Base-by-base conservation (phyloP, 495 filamentous ascomycete species). In the Penicillium steckii region DNA sequence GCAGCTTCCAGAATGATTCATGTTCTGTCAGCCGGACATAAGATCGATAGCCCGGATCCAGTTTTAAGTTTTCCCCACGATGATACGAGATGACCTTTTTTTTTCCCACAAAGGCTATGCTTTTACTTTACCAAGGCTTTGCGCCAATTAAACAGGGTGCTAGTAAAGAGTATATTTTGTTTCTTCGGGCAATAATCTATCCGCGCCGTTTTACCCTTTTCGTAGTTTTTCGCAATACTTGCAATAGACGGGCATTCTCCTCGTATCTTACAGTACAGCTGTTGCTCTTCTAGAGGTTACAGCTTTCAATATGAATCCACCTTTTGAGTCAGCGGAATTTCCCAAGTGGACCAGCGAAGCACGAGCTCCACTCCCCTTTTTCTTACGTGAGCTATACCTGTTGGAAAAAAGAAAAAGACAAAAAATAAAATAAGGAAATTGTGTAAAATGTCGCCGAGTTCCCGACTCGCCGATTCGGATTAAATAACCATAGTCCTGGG, bases 381-480 rank as follows among this genome's bases (percentile, higher is more conserved):
- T 26, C 44, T 54, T 46, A 47, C 15, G 25, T 48, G 40, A 50
- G 30, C 32, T 2, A 32, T 9, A 3, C 29, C 29, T 27, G 26
- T 10, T 27, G 26, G 4, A 27, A 5, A 27, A 27, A 27, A 10
- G 26, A 27, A 4, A 10, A 27, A 33, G 30, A 12, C 3, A 33
- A 33, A 33, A 33, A 33, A 8, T 7, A 33, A 7, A 33, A 12
- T 33, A 33, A 7, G n/a, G 10, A 33, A 8, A 27, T 35, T n/a
- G 24, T 29, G 40, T 19, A 38, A 38, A 10, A 41, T 22, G 38
- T 41, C 12, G 49, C 62, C 62, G 59, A 62, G 47, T 32, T 52
- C 52, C 63, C 63, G 57, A 57, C 29, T 53, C 57, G 26, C 60
- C 57, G 51, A n/a, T 23, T 43, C 35, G 37, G 44, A 44, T 15